Base-by-base conservation (phyloP, 2,329 filamentous ascomycete genomes). In the Hypomyces perniciosus region DNA sequence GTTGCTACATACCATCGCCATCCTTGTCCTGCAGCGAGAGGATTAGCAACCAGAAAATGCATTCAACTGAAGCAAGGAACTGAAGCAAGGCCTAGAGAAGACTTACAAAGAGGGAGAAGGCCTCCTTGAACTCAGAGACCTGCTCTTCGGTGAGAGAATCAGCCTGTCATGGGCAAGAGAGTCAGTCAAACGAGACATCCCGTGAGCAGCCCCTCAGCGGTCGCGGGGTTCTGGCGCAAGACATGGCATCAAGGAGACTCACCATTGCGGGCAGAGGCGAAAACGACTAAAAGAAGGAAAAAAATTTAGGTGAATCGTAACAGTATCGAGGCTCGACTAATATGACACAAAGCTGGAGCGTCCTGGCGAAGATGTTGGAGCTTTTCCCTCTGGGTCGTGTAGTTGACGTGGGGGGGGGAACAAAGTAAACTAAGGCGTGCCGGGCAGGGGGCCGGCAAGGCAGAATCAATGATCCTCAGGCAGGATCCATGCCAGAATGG, bases 101-200 rank as follows among this genome's bases (percentile, higher is more conserved):
- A 27, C 93, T 86, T 86, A 99, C 93, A 76, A 99, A 99, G 61
- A 99, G 89, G 72, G 93, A 99, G 79, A 99, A 99, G 50, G 93
- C 93, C 80, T 99, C 93, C 88, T 97, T 99, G 82, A 97, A 99
- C 80, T 99, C 93, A 71, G 93, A 97, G 72, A 99, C 93, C 83
- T 99, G 93, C 79, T 99, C 93, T 82, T 99, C 93, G 65, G 93
- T 97, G 69, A 99, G 86, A 73, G 92, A 92, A 73, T 99, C 93
- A 72, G 92, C 92, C 92, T 97, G 71, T 50, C 49, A 37, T 44
- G 46, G 50, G 56, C 46, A 52, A 50, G 46, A 52, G 38, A 47
- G 62, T 68, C 54, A 62, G 64, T 56, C 41, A 40, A 40, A 40
- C 29, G 51, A 57, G 51, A 49, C 26, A 30, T 44, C 27, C 38